These are phyloP conservation scores for Nidula microcarpa DNA, from an alignment of 768 basidiomycete species.

Conservation along the genomic window DNA sequence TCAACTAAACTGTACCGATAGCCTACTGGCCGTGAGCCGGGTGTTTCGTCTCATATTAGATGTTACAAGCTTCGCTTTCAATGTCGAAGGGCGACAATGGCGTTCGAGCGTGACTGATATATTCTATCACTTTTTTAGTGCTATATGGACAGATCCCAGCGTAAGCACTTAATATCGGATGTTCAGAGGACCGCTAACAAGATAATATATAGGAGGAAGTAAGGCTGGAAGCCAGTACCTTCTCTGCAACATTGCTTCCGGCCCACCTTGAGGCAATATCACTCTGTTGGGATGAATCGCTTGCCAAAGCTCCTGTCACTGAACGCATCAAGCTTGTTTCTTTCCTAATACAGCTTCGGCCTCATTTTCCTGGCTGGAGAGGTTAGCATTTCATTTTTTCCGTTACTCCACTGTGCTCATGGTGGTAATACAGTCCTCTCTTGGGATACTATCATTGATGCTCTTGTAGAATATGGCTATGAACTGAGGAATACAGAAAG, in stretches of 20 bases:
- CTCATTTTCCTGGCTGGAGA: conserved; percentile 67
- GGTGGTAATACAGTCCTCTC: conserved; percentile 45
- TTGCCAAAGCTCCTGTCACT: conserved; percentile 49
- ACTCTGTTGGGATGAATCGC: conserved; percentile 62
- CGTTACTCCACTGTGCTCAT: background rate
- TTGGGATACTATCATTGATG: conserved; percentile 60
- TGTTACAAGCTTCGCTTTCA: conserved; percentile 58
- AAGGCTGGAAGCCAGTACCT: conserved; percentile 52
- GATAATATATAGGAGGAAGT: conserved; percentile 57
- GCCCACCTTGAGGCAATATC: conserved; percentile 65
- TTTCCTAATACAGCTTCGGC: conserved; percentile 66
- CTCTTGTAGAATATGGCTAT: conserved; percentile 53
- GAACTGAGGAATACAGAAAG: background rate
- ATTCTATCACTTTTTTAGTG: conserved; percentile 57
- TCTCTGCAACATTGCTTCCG: conserved; percentile 58
- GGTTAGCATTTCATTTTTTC: conserved; percentile 27
- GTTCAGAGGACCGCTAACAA: too few species aligned
- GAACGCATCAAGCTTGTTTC: conserved; percentile 57
- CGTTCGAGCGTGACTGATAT: conserved; percentile 55
- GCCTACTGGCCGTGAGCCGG: conserved; percentile 48
- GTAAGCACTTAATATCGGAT: too few species aligned
- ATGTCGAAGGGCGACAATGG: conserved; percentile 67
- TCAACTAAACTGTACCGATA: conserved; percentile 13
- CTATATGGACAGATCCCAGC: conserved; percentile 57
- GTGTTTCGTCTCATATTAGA: conserved; percentile 68